Evolutionary conservation across 1,284 basidiomycete genomes (phyloP).

Genomic region (Anthracocystis setariae): DNA sequence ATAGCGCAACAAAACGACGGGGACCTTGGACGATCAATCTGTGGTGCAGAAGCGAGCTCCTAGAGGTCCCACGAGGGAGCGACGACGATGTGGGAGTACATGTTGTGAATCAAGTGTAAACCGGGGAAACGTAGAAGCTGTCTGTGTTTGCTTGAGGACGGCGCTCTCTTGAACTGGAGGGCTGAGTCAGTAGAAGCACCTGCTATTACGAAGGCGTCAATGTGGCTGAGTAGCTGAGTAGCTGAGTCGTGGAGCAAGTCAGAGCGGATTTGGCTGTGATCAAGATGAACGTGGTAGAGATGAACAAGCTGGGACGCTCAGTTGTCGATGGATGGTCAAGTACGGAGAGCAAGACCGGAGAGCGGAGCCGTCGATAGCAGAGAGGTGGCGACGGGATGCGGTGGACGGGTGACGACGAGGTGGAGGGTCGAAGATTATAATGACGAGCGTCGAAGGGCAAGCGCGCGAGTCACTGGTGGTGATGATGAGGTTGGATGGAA

Average conservation of each 20-base stretch:
- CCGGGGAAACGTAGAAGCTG: background rate
- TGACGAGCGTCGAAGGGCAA: slow-evolving; percentile 3
- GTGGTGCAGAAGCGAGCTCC: slow-evolving; percentile 22
- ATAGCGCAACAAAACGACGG: background rate
- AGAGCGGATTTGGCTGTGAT: slow-evolving; percentile 4
- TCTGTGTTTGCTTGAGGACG: slow-evolving; percentile 2
- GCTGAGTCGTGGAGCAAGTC: slow-evolving; percentile 17
- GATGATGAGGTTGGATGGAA: slow-evolving; percentile 8
- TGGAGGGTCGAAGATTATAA: background rate
- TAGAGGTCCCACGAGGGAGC: slow-evolving; percentile 44
- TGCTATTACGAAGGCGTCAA: slow-evolving; percentile 3
- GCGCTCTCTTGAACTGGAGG: background rate
- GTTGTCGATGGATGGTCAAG: background rate
- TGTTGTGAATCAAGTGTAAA: slow-evolving; percentile 4
- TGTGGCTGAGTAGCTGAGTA: slow-evolving; percentile 9
- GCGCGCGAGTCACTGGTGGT: slow-evolving; percentile 27
- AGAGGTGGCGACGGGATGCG: slow-evolving; percentile 9
- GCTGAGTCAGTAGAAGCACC: background rate
- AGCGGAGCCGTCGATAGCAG: background rate
- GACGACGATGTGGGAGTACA: slow-evolving; percentile 31
- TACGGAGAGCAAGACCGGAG: background rate
- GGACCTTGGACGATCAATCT: slow-evolving; percentile 31
- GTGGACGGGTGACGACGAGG: slow-evolving; percentile 4
- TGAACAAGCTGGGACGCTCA: slow-evolving; percentile 17
- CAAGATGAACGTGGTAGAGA: background rate